phyloP scores from a whole-genome alignment of 1,284 basidiomycete genomes.

The Volvariella surrecta region DNA sequence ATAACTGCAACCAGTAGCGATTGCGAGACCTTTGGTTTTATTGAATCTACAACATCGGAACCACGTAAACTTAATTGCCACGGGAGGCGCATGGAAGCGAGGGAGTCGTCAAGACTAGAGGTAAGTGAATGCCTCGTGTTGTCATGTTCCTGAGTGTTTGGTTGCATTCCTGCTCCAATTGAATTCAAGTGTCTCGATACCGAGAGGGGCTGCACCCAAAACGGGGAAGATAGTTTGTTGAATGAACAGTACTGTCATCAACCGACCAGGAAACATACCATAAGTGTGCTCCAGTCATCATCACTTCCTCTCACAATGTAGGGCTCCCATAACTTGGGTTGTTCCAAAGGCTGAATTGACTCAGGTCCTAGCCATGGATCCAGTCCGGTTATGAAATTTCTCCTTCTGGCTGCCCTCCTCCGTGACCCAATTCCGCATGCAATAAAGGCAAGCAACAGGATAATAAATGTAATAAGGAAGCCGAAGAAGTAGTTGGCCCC shows the following conservation, averaged over 20 bases:
- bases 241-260: not conserved
- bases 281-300: slow-evolving; percentile 12
- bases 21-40: not conserved
- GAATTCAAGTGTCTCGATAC: not conserved
- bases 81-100: slow-evolving; percentile 1
- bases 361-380: not conserved
- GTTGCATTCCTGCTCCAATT: not conserved
- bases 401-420: slow-evolving; percentile 22
- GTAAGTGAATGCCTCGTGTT: slow-evolving; percentile 2
- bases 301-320: slow-evolving; percentile 1
- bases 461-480: slow-evolving; percentile 53
- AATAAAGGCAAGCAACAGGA: slow-evolving; percentile 48
- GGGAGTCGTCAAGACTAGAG: slow-evolving; percentile 5
- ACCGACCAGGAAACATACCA: slow-evolving; percentile 9
- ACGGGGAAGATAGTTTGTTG: not conserved
- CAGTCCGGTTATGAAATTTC: slow-evolving; percentile 6
- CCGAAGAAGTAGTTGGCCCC: slow-evolving; percentile 50
- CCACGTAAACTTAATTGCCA: slow-evolving; percentile 1
- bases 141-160: not conserved
- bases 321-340: slow-evolving; percentile 8
- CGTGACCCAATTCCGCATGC: slow-evolving; percentile 47
- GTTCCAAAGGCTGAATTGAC: not conserved
- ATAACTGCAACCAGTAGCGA: slow-evolving; percentile 28
- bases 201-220: not conserved
- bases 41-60: slow-evolving; percentile 3